Base-by-base conservation (phyloP, 2,329 filamentous ascomycete species). In the Simplicillium aogashimaense region DNA sequence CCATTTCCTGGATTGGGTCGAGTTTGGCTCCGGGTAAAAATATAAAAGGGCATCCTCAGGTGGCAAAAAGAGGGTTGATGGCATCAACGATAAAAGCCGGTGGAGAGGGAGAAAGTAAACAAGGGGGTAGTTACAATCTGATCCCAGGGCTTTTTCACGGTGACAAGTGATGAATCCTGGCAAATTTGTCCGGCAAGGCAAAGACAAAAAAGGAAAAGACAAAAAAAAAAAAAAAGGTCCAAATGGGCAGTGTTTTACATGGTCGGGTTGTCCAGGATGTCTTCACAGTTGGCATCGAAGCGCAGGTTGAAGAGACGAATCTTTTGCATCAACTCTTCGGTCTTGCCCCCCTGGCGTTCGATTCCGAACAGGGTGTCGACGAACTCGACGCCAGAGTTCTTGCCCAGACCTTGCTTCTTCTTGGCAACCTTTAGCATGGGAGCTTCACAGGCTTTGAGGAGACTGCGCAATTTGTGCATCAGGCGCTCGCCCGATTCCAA, bases 251-350 rank as follows among this genome's bases (percentile, higher is more conserved):
- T 15, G 6, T 32, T 55, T 55, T 73, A 81, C 54, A 67, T 61
- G 50, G 69, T 71, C 32, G 78, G 78, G 53, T 72, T 69, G 50
- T 65, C 66, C 45, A 97, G 70, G 51, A 97, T 90, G 20, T 90
- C 85, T 54, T 94, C 86, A 65, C 88, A 95, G 70, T 97, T 95
- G 61, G 86, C 86, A 55, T 95, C 88, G 62, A 95, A 98, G 36
- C 90, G 83, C 65, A 94, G 78, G 60, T 85, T 88, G 86, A 90
- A 98, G 29, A 89, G 72, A 37, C 86, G 78, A 55, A 95, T 81
- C 47, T 79, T 81, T 49, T 85, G 80, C 87, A 97, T 97, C 64
- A 95, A 78, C 63, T 84, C 86, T 69, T 95, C 87, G 2, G 90
- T 95, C 63, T 81, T 81, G 60, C 89, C 81, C 41, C 95, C 72